Evolutionary conservation across 306 rosid species (phyloP).

Genomic region (Quercus rubra): DNA sequence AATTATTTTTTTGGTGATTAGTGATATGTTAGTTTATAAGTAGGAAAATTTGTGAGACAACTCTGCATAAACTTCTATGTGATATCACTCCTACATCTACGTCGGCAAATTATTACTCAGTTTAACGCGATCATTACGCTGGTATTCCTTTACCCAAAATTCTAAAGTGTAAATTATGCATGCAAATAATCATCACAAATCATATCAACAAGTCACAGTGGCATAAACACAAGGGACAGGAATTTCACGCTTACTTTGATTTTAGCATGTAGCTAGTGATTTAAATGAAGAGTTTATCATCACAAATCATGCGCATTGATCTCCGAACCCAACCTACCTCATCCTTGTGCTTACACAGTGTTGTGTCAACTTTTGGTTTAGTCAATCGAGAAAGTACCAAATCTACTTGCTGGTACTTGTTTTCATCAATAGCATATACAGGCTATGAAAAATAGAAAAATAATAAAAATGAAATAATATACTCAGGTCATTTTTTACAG

Average conservation of each 20-base stretch:
- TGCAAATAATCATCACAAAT: slow-evolving; percentile 41
- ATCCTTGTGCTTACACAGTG: neutral
- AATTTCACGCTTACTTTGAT: slow-evolving; percentile 47
- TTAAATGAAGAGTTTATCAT: neutral
- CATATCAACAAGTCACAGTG: slow-evolving; percentile 35
- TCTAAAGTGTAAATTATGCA: slow-evolving; percentile 14
- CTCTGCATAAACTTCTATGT: too few species aligned
- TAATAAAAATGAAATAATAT: too few species aligned
- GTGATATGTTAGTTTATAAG: too few species aligned
- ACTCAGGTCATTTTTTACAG: too few species aligned
- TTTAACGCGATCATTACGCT: neutral
- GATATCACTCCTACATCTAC: neutral
- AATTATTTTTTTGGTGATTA: too few species aligned
- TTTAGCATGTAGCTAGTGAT: neutral
- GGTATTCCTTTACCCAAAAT: neutral
- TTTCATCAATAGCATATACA: neutral
- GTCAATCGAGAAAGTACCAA: neutral
- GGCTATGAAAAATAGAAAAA: neutral
- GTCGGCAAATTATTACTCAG: neutral
- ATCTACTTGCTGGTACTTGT: neutral
- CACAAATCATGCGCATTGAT: neutral
- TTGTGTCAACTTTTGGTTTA: neutral
- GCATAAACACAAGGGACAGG: slow-evolving; percentile 50
- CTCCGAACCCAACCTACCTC: neutral
- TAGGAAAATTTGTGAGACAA: too few species aligned